phyloP scores from a whole-genome alignment of 257 asterid species.

The Petrea volubilis region DNA sequence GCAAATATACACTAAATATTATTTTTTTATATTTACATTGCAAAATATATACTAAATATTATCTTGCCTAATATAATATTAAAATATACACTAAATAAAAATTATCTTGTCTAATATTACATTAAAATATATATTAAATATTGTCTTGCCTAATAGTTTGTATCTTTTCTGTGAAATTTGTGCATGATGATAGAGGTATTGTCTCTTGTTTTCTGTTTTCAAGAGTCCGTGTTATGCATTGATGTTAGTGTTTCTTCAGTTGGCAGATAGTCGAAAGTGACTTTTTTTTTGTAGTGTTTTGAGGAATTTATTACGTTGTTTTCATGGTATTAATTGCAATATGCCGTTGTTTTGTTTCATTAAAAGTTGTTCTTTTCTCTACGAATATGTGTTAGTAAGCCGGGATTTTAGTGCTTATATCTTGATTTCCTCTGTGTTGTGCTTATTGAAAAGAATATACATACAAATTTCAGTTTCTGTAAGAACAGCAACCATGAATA shows the following conservation, averaged over 20 bases:
- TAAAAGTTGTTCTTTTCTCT: background rate
- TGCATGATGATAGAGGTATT: background rate
- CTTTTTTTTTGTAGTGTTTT: background rate
- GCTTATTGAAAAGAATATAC: background rate
- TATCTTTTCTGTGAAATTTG: background rate
- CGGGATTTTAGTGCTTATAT: background rate
- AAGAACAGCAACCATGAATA: slow-evolving; percentile 23
- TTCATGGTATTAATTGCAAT: background rate
- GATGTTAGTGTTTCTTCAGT: background rate
- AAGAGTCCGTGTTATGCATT: background rate
- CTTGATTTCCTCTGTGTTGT: too few relatives aligned
- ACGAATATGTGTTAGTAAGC: background rate
- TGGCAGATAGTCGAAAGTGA: background rate
- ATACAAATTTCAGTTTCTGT: background rate
- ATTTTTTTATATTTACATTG: too few relatives aligned
- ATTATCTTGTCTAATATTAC: too few relatives aligned
- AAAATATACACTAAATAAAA: too few relatives aligned
- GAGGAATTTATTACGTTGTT: too few relatives aligned
- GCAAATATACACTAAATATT: too few relatives aligned
- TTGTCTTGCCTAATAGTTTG: too few relatives aligned
- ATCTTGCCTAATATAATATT: too few relatives aligned
- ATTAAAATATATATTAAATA: too few relatives aligned
- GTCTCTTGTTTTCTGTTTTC: background rate
- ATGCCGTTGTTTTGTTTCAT: background rate
- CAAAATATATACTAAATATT: too few relatives aligned